Conservation (phyloP, 2,329 filamentous ascomycete genomes). For the Neoarthrinium moseri region DNA sequence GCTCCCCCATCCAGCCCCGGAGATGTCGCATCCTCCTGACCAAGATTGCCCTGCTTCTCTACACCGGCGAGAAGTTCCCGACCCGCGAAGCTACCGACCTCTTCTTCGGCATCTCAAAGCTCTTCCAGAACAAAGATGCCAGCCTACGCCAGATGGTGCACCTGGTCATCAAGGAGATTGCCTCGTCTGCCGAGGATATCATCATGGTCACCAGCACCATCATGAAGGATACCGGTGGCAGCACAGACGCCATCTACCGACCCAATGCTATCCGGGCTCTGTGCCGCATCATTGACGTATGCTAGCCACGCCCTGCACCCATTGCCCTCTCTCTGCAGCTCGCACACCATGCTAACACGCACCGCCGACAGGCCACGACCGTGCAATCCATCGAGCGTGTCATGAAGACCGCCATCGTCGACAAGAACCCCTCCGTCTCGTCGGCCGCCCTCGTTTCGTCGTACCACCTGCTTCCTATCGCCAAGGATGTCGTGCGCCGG, state of each 20-base stretch:
- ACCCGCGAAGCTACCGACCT: slow-evolving; percentile 96
- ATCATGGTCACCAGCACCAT: slow-evolving; percentile 99
- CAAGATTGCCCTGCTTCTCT: slow-evolving; percentile 93
- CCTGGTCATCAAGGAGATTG: slow-evolving; percentile 95
- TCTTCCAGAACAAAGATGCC: slow-evolving; percentile 99
- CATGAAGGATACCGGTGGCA: slow-evolving; percentile 98
- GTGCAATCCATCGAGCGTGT: slow-evolving; percentile 97
- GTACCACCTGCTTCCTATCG: slow-evolving; percentile 95
- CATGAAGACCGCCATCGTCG: slow-evolving; percentile 98
- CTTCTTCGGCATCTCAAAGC: slow-evolving; percentile 98
- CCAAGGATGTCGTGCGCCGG: slow-evolving; percentile 89
- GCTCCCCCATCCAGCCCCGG: slow-evolving; percentile 92
- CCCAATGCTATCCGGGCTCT: slow-evolving; percentile 94
- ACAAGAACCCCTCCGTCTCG: slow-evolving; percentile 96
- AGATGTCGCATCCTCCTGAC: slow-evolving; percentile 97
- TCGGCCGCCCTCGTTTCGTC: slow-evolving; percentile 95
- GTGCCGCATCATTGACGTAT: slow-evolving; percentile 93
- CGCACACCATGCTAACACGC: neutral
- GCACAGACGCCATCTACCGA: slow-evolving; percentile 89
- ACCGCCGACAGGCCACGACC: slow-evolving; percentile 70
- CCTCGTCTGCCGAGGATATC: slow-evolving; percentile 92
- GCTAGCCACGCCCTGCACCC: slow-evolving; percentile 26
- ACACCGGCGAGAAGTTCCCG: slow-evolving; percentile 95
- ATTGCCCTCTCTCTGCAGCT: neutral
- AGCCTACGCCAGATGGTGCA: slow-evolving; percentile 98